Base-by-base conservation (phyloP, 208 protist genomes). In the Acanthamoeba healyi region DNA sequence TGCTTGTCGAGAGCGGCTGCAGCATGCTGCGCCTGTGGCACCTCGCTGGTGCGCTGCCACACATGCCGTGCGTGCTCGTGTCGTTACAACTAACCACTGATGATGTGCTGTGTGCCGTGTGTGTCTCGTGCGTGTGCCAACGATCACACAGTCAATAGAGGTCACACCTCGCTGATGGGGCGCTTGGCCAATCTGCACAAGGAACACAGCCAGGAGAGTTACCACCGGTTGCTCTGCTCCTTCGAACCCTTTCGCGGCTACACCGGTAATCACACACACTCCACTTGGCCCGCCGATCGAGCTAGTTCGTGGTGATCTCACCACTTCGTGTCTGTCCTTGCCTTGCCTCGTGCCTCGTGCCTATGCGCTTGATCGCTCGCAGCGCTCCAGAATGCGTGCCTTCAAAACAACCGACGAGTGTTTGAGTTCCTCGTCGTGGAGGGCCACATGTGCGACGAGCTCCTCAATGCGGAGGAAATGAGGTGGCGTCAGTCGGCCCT, bases 391-490 rank as follows among this genome's bases (percentile, higher is more conserved):
- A 29, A 40, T 10, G 65, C 65, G 65, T 74, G 65, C 34, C 2
- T 4, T 17, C 32, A 74, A 19, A 40, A 40, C 65, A 74, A 74
- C 7, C 17, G n/a, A 26, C 2, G 32, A 14, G 32, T 74, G 65
- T 74, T 74, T 3, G 65, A 74, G 10, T 34, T 74, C 65, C 65
- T 74, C 17, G 54, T 61, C 24, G 54, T 3, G n/a, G n/a, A n/a
- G 65, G 24, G 34, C n/a, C 65, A 40, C 65, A 74, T 74, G 34
- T 74, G n/a, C n/a, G 32, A 40, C 65, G 65, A 74, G 34, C 65
- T 74, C 9, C 65, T 74, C n/a, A 74, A 74, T 38, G 34, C 34
- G n/a, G n/a, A 74, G n/a, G 9, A 3, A 7, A 12, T 42, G 3
- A 2, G 19, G 34, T 4, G n/a, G 9, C 65, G 24, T n/a, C 17